Evolutionary conservation across 2,329 filamentous ascomycete species (phyloP), one percentile per base, ranked within the genome.

Genomic region (Curvularia lunata): DNA sequence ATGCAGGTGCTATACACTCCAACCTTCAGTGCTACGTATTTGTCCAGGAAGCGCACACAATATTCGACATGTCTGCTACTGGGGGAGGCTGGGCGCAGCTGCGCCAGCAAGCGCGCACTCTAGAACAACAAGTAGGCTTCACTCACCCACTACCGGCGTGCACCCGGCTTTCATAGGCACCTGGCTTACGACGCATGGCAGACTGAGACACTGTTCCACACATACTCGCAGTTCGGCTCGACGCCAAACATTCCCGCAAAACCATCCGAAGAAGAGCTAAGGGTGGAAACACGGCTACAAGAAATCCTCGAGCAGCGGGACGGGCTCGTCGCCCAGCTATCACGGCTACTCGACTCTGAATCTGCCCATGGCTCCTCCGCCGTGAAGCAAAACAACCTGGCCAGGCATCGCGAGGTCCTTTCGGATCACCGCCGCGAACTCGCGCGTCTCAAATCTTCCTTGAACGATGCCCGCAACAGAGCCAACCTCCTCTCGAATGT

Each of bases 311-410:
- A 92, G 73, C 92, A 97, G 92, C 89, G 95, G 73, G 92, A 97
- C 74, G 82, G 84, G 43, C 86, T 95, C 52, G 88, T 98, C 73
- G 80, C 84, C 58, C 92, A 97, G 78, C 89, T 99, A 55, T 83
- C 88, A 66, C 91, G 94, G 57, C 88, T 97, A 52, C 90, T 98
- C 67, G 94, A 98, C 81, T 96, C 93, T 55, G 94, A 98, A 83
- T 87, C 92, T 21, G 84, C 88, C 54, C 86, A 96, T 58, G 92
- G 91, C 49, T 89, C 92, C 43, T 98, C 94, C 37, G 92, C 93
- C 54, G 85, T 97, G n/a, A 98, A 98, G 80, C 93, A 97, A 73
- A 97, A 94, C 81, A 97, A 98, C 76, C 88, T 99, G 37, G 85
- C 91, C 58, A 89, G 96, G 28, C 91, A 98, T 69, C 91, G 91